phyloP scores from a whole-genome alignment of 2,329 filamentous ascomycete species.

The Zasmidium angulare region DNA sequence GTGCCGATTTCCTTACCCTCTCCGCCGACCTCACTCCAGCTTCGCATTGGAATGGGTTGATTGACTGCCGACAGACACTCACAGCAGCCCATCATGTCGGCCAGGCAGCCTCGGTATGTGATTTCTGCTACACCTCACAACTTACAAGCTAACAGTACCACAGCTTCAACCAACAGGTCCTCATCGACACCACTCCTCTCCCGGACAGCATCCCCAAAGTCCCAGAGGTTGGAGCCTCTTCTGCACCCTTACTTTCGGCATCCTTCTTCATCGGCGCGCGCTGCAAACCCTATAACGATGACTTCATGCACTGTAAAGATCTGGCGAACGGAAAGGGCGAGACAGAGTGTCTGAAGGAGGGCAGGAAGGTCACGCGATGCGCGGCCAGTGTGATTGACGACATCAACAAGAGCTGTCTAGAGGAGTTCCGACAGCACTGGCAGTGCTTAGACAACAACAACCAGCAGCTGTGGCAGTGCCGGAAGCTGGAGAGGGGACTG shows the following conservation, averaged over 20 bases:
- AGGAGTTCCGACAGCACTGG: conserved; percentile 92
- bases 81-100: conserved; percentile 54
- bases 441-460: conserved; percentile 95
- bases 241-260: conserved; percentile 86
- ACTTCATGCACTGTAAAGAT: conserved; percentile 99
- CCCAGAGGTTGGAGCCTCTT: conserved; percentile 88
- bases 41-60: neutral
- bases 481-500: conserved; percentile 80
- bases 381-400: conserved; percentile 95
- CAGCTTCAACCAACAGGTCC: conserved; percentile 92
- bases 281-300: conserved; percentile 94
- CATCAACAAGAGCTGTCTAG: conserved; percentile 90
- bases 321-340: conserved; percentile 89
- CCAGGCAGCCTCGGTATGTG: conserved; percentile 60
- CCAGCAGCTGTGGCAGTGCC: conserved; percentile 95
- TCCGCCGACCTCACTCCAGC: conserved; percentile 1
- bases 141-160: conserved; percentile 12
- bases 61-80: conserved; percentile 17
- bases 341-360: conserved; percentile 93
- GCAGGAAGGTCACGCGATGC: conserved; percentile 92
- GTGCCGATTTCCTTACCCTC: conserved; percentile 14
- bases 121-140: conserved; percentile 8
- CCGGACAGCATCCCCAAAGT: conserved; percentile 89
- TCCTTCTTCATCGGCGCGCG: conserved; percentile 96
- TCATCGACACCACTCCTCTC: conserved; percentile 94